Evolutionary conservation across 345 rosid species (phyloP).

Genomic region (Pugionium dolabratum): DNA sequence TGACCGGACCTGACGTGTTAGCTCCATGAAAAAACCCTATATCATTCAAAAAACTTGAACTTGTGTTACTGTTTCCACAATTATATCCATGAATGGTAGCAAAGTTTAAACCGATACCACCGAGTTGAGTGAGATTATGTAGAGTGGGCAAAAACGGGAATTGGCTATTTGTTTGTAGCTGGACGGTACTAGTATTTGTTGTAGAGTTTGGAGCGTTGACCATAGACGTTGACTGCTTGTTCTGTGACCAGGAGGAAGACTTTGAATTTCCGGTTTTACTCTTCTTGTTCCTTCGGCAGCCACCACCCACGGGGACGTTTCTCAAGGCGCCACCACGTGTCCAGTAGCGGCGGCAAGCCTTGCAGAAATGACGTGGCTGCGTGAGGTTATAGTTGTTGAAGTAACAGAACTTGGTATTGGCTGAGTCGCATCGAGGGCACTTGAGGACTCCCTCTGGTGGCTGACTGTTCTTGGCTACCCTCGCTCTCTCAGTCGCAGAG

Average conservation of each 20-base stretch:
- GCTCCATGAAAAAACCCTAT: constrained; percentile 36
- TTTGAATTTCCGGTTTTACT: constrained; percentile 38
- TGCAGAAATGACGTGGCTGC: constrained; percentile 46
- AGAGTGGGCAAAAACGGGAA: constrained; percentile 37
- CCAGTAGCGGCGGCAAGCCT: constrained; percentile 47
- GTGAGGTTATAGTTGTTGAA: constrained; percentile 46
- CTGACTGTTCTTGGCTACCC: constrained; percentile 36
- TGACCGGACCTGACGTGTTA: constrained; percentile 33
- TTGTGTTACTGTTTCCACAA: constrained; percentile 30
- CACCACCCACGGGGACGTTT: constrained; percentile 45
- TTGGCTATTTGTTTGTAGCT: constrained; percentile 30
- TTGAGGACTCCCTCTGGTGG: constrained; percentile 39
- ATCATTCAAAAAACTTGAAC: constrained; percentile 37
- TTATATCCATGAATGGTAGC: constrained; percentile 35
- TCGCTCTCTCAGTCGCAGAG: constrained; percentile 34
- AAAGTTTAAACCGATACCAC: constrained; percentile 41
- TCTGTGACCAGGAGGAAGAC: constrained; percentile 35
- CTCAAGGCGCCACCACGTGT: constrained; percentile 45
- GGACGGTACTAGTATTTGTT: constrained; percentile 11
- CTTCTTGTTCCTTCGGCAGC: constrained; percentile 44
- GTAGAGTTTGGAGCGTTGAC: constrained; percentile 33
- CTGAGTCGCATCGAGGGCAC: constrained; percentile 43
- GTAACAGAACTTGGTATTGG: constrained; percentile 45
- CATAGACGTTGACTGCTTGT: constrained; percentile 38
- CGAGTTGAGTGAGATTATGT: constrained; percentile 41